Evolutionary conservation across 768 basidiomycete species (phyloP).

Genomic region (Amanita phalloides): DNA sequence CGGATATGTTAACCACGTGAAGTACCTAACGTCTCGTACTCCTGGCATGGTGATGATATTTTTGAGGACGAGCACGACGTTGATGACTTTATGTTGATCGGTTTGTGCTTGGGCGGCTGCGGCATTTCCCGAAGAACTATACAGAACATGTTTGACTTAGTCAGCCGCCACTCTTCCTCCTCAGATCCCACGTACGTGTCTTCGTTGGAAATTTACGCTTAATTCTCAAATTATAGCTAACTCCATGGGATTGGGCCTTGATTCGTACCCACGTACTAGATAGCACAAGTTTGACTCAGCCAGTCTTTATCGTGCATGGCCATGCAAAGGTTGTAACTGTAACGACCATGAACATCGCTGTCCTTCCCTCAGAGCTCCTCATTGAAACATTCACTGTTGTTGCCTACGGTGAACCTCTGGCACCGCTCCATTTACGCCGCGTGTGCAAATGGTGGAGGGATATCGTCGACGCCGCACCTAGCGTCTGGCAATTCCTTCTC

Average conservation of each 20-base stretch:
- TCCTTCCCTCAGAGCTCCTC: slow-evolving; percentile 51
- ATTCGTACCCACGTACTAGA: no score
- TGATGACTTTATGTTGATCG: slow-evolving; percentile 37
- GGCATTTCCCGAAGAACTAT: slow-evolving; percentile 31
- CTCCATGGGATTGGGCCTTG: neutral
- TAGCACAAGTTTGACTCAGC: neutral
- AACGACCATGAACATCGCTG: neutral
- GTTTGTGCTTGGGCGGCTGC: slow-evolving; percentile 25
- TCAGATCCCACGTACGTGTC: neutral
- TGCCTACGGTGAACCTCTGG: slow-evolving; percentile 30
- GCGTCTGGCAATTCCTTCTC: slow-evolving; percentile 48
- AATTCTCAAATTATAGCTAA: no score
- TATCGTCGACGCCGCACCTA: slow-evolving; percentile 41
- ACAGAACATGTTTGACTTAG: slow-evolving; percentile 19
- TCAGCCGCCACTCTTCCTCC: neutral
- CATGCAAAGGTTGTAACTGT: neutral
- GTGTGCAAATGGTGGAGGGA: slow-evolving; percentile 55
- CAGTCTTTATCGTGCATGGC: neutral
- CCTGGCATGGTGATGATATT: slow-evolving; percentile 56
- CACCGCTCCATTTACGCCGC: slow-evolving; percentile 35
- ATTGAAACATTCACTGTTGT: slow-evolving; percentile 47
- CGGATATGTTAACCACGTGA: slow-evolving; percentile 6
- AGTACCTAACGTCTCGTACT: slow-evolving; percentile 73
- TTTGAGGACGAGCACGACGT: slow-evolving; percentile 40
- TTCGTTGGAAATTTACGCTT: no score